Percentiles rank a stretch among this genome's conserved stretches.
Evolutionary conservation across 768 basidiomycete species (phyloP).

Genomic region (Chalciporus sphaerocephalus): DNA sequence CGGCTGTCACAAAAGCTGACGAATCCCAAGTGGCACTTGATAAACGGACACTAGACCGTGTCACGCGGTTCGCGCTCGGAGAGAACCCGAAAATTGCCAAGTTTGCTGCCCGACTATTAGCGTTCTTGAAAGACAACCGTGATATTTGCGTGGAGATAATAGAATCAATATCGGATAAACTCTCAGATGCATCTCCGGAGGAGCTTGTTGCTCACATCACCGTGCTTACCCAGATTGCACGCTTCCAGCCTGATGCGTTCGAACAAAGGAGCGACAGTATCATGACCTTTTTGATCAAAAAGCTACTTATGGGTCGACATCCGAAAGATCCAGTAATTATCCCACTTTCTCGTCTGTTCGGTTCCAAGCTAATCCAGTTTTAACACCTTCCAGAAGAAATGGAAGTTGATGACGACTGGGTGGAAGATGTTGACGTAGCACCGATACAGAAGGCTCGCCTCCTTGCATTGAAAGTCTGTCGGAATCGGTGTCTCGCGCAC

Average conservation of each 20-base stretch:
- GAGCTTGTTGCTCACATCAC: slow-evolving; percentile 61
- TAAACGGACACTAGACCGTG: slow-evolving; percentile 62
- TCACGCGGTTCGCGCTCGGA: slow-evolving; percentile 54
- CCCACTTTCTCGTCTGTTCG: not conserved
- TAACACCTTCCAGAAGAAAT: slow-evolving; percentile 45
- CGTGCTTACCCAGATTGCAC: slow-evolving; percentile 71
- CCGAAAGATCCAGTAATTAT: slow-evolving; percentile 43
- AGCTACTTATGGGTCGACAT: slow-evolving; percentile 59
- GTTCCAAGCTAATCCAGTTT: slow-evolving; percentile 1
- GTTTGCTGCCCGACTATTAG: slow-evolving; percentile 75
- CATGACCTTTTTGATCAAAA: slow-evolving; percentile 65
- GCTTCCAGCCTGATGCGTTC: slow-evolving; percentile 64
- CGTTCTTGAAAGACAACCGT: slow-evolving; percentile 51
- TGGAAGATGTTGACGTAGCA: slow-evolving; percentile 58
- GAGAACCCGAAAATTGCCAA: slow-evolving; percentile 70
- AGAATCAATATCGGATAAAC: slow-evolving; percentile 51
- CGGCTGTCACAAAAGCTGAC: slow-evolving; percentile 60
- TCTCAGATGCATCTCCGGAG: slow-evolving; percentile 47
- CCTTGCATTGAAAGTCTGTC: slow-evolving; percentile 71
- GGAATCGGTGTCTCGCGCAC: slow-evolving; percentile 75
- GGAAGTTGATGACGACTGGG: slow-evolving; percentile 71
- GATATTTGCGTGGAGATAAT: slow-evolving; percentile 52
- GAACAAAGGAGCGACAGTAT: slow-evolving; percentile 75
- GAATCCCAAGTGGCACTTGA: slow-evolving; percentile 54
- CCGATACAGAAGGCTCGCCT: slow-evolving; percentile 65